Evolutionary conservation across 345 rosid species (phyloP).

Genomic region (Rhodamnia rubescens): DNA sequence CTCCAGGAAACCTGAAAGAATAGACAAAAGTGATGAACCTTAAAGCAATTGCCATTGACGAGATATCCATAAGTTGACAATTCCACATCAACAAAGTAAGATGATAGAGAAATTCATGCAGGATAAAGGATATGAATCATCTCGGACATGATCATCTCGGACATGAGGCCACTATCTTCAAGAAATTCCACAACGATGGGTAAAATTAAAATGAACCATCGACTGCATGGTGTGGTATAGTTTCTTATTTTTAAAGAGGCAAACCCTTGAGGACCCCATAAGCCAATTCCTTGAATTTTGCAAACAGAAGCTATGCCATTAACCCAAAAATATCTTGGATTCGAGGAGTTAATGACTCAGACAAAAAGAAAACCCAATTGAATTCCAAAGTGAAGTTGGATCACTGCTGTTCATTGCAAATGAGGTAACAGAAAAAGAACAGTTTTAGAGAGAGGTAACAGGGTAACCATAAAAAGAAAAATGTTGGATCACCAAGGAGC

Average conservation of each 20-base stretch:
- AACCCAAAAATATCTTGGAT: background rate
- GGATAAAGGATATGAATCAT: background rate
- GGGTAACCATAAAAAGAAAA: background rate
- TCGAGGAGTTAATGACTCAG: background rate
- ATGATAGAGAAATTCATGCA: background rate
- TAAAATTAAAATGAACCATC: background rate
- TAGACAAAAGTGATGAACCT: background rate
- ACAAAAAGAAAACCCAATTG: background rate
- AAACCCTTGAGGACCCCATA: background rate
- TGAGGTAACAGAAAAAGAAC: background rate
- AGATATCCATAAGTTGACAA: background rate
- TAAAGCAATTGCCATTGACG: background rate
- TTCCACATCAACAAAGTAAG: background rate
- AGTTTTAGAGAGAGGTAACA: background rate
- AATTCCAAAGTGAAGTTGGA: background rate
- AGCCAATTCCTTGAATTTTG: background rate
- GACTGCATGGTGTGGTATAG: background rate
- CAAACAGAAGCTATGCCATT: background rate
- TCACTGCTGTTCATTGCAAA: background rate
- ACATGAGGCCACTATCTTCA: background rate
- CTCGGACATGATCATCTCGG: background rate
- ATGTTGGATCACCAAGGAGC: background rate
- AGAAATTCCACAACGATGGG: background rate
- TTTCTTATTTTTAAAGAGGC: background rate
- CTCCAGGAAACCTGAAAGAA: slow-evolving; percentile 67